Conservation (phyloP, 1,284 basidiomycete species). For the Entoloma clypeatum region DNA sequence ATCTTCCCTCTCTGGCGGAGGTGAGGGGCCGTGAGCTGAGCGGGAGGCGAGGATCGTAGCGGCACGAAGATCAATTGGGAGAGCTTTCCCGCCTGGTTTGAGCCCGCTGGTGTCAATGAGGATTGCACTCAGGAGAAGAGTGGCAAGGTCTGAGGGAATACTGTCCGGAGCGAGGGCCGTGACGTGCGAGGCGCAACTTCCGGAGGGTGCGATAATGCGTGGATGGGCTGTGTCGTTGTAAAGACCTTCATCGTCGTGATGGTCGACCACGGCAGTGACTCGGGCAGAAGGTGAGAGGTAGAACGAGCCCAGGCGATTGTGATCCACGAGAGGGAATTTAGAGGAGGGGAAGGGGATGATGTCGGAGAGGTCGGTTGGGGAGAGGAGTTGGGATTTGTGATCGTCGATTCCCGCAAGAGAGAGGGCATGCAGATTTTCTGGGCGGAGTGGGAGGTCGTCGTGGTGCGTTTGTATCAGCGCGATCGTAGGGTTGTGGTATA, state of each 20-base stretch:
- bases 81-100: constrained; percentile 73
- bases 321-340: constrained; percentile 85
- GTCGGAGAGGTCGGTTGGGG: constrained; percentile 51
- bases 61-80: constrained; percentile 56
- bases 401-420: constrained; percentile 51
- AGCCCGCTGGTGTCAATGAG: constrained; percentile 83
- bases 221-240: constrained; percentile 66
- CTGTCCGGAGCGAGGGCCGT: constrained; percentile 43
- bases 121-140: constrained; percentile 76
- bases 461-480: constrained; percentile 74
- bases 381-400: constrained; percentile 52
- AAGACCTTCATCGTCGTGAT: constrained; percentile 83
- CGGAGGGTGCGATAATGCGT: constrained; percentile 64
- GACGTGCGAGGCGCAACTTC: constrained; percentile 81
- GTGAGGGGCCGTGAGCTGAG: constrained; percentile 34
- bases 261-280: constrained; percentile 86
- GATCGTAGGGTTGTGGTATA: constrained; percentile 50
- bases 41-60: constrained; percentile 55
- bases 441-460: constrained; percentile 72
- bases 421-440: constrained; percentile 84
- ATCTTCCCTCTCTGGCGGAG: constrained; percentile 18
- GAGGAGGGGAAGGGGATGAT: constrained; percentile 51
- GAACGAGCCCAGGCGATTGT: constrained; percentile 65
- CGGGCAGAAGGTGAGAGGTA: constrained; percentile 44
- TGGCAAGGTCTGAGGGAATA: constrained; percentile 64